Base-by-base conservation (phyloP, 1,139 yeast species). In the Zygosaccharomyces sapae region DNA sequence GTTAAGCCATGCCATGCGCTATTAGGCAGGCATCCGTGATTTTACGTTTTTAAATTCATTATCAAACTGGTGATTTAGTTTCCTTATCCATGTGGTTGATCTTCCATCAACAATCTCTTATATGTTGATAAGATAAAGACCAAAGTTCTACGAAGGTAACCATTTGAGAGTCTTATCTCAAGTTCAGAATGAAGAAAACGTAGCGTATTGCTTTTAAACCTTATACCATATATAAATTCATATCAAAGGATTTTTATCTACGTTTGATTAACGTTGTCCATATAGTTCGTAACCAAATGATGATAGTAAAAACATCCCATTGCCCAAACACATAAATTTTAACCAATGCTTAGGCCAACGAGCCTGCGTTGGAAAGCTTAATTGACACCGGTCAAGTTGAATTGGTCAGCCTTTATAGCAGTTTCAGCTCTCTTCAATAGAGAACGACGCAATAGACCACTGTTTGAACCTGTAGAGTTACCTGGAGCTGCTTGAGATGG, bases 401-500 rank as follows among this genome's bases (percentile, higher is more conserved):
- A 25, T 20, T 37, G 29, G 29, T 25, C 40, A 24, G 29, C 31
- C n/a, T 24, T 16, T 16, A 25, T 19, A 8, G 20, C 31, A 18
- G 24, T 16, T 3, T 18, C n/a, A 20, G 39, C 29, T 20, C 35
- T 24, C 12, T 20, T 41, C 25, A 45, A 39, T 12, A 35, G 19
- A 22, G 35, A 39, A 22, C 42, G 41, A 24, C 37, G 37, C 19
- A 16, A 16, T 6, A 33, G 20, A 33, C 37, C 20, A 27, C 31
- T 10, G 12, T 12, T 12, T 20, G 37, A 12, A 13, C 24, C 37
- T 3, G 20, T 34, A 35, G 38, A 35, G 31, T 27, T 27, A 7
- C 31, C 31, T 10, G 44, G 48, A 30, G 53, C 36, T 42, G 29
- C 30, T 40, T 25, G 51, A n/a, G 9, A 33, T 25, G 18, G 48